Base-by-base conservation (phyloP, 441 rosid genomes). In the Theobroma grandiflorum region DNA sequence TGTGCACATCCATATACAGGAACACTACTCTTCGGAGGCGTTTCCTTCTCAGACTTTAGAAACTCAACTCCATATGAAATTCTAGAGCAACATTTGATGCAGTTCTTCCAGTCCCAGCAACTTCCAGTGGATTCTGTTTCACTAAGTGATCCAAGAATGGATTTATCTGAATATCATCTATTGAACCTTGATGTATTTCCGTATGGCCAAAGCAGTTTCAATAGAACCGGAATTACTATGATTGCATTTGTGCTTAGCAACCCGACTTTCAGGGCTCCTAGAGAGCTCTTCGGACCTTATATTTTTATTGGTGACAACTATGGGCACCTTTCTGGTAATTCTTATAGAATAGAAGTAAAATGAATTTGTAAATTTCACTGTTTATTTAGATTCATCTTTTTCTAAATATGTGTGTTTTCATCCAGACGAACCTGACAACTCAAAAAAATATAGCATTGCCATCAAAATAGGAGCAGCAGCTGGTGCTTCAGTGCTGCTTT, bases 41-140 rank as follows among this genome's bases (percentile, higher is more conserved):
- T 94, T 85, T 86, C 90, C 40, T 94, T 94, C 84, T 89, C 96
- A 49, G 84, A 26, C 31, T 26, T 26, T 26, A 26, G 31, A 26
- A 26, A 80, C 84, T 84, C 18, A 4, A 81, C 85, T 3, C 11
- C 67, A 79, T 94, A 82, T 12, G 14, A 0, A 4, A 4, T 0
- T n/a, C 92, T 95, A 0, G 72, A 81, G 80, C 3, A 26, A 8
- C 31, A 79, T 53, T 42, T 84, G 77, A 81, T 31, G 71, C 1
- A 11, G 4, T 22, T 22, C 49, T 80, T 77, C 78, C 84, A 67
- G 71, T 50, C 76, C 16, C 26, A 55, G 75, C 52, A 80, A 69
- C 88, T 92, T 71, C 93, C 89, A 0, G 92, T 93, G 78, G 97
- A 86, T 74, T 88, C 97, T 0, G 83, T 91, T 82, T 84, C 85